Evolutionary conservation across 108 stramenopile species (phyloP), one percentile per base, ranked within the genome.

Genomic region (Conticribra guillardii): DNA sequence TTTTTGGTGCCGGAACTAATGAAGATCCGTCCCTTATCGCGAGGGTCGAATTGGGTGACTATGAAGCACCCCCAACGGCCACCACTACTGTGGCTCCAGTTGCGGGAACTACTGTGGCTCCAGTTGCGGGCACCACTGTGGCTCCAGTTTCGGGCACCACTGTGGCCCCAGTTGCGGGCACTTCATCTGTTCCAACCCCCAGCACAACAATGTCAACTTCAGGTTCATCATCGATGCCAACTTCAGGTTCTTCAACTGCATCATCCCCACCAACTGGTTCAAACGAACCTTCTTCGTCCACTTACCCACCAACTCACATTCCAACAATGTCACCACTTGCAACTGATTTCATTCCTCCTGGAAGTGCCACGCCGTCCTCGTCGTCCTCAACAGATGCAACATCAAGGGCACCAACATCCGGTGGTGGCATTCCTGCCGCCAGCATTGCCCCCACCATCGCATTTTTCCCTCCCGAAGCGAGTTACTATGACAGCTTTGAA

Each of bases 401-500:
- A 51, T 51, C 50, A 51, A 21, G 18, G 5, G 4, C 19, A 4
- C 50, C 50, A 14, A 51, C 50, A 51, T 4, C 19, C 4, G 16
- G 16, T 21, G 50, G 5, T 14, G 50, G 18, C 16, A 16, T 14
- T 14, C 50, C 50, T 4, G 19, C 17, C 5, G 16, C 18, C 14
- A 44, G 41, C 50, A 21, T 51, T 51, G 50, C 19, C 4, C 50
- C 50, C 4, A 51, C 50, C 5, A 4, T 51, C 16, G 4, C 50
- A 44, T 44, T 44, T 17, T 17, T 51, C 50, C 50, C 50, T 4
- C 19, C 50, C 17, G 16, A 17, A 4, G 37, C 37, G 5, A 41
- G 5, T 41, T 41, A 53, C 52, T 53, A 14, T 14, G 52, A 53
- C 52, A 24, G 52, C 16, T 53, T 53, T 24, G 52, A 53, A 24